Evolutionary conservation across 2,329 filamentous ascomycete genomes (phyloP).

Genomic region (Trichophaea hybrida): DNA sequence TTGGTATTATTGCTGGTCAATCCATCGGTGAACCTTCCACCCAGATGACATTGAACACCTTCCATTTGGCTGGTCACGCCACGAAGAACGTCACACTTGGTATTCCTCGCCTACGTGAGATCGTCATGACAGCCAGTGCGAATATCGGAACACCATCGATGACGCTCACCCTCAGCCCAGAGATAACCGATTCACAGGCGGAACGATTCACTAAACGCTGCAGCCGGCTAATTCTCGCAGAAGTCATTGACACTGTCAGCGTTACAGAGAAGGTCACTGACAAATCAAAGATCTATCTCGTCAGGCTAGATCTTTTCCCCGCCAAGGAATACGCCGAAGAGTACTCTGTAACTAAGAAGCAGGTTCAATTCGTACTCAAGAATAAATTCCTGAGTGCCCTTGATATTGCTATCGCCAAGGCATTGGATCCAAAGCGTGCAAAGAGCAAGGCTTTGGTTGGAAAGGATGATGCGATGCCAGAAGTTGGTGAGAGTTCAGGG

Average conservation of each 20-base stretch:
- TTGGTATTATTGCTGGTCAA: slow-evolving; percentile 91
- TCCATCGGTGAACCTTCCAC: slow-evolving; percentile 95
- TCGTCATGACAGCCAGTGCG: slow-evolving; percentile 89
- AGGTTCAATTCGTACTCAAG: slow-evolving; percentile 70
- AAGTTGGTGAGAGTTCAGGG: slow-evolving; percentile 45
- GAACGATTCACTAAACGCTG: slow-evolving; percentile 84
- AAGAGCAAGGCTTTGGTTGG: slow-evolving; percentile 32
- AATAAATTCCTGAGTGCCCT: slow-evolving; percentile 61
- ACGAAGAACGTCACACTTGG: slow-evolving; percentile 97
- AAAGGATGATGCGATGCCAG: slow-evolving; percentile 56
- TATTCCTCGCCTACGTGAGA: slow-evolving; percentile 93
- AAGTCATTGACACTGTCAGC: slow-evolving; percentile 66
- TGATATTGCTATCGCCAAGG: slow-evolving; percentile 49
- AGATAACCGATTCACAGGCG: slow-evolving; percentile 52
- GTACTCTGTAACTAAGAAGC: slow-evolving; percentile 65
- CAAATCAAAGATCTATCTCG: slow-evolving; percentile 71
- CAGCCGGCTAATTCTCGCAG: slow-evolving; percentile 66
- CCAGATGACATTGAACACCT: slow-evolving; percentile 98
- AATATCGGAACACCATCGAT: slow-evolving; percentile 82
- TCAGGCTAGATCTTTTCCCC: slow-evolving; percentile 72
- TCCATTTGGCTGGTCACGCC: slow-evolving; percentile 96
- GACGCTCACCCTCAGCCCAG: slow-evolving; percentile 64
- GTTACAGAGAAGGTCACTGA: slow-evolving; percentile 68
- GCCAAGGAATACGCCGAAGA: slow-evolving; percentile 67
- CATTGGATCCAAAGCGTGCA: slow-evolving; percentile 31